Conservation (phyloP, 495 filamentous ascomycete genomes). For the Hypoxylon perforatum region DNA sequence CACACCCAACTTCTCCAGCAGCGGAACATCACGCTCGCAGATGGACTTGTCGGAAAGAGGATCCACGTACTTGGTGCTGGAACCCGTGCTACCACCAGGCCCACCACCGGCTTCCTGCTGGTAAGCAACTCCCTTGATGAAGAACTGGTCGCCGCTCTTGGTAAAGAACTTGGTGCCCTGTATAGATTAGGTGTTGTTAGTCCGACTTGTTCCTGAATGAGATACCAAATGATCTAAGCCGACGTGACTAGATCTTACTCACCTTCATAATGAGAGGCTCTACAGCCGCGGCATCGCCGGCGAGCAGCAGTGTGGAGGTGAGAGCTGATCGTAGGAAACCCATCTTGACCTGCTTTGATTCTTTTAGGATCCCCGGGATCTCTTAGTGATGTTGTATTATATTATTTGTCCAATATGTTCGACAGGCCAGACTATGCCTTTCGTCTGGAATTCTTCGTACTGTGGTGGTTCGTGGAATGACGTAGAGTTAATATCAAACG, state of each 20-base stretch:
- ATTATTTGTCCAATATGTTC: not conserved
- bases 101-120: slow-evolving; percentile 67
- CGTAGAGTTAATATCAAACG: slow-evolving; percentile 2
- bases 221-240: too few relatives aligned
- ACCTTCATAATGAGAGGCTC: slow-evolving; percentile 79
- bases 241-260: slow-evolving; percentile 3
- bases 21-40: slow-evolving; percentile 87
- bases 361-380: slow-evolving; percentile 32
- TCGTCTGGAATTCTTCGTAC: slow-evolving; percentile 11
- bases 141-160: slow-evolving; percentile 79
- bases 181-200: slow-evolving; percentile 5
- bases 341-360: slow-evolving; percentile 47
- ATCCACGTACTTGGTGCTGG: slow-evolving; percentile 61
- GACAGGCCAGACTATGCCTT: not conserved
- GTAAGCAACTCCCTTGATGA: slow-evolving; percentile 90
- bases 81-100: slow-evolving; percentile 49
- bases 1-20: slow-evolving; percentile 77
- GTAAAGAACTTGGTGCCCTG: slow-evolving; percentile 73
- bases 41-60: slow-evolving; percentile 75
- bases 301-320: slow-evolving; percentile 55
- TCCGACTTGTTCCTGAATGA: not conserved
- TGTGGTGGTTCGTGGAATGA: slow-evolving; percentile 7
- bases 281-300: slow-evolving; percentile 64
- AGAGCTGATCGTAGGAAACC: slow-evolving; percentile 56
- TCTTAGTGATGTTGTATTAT: slow-evolving; percentile 14